These are phyloP conservation scores for Suhomyces yuchorum DNA, from an alignment of 1,139 yeast genomes.

Conservation along the genomic window DNA sequence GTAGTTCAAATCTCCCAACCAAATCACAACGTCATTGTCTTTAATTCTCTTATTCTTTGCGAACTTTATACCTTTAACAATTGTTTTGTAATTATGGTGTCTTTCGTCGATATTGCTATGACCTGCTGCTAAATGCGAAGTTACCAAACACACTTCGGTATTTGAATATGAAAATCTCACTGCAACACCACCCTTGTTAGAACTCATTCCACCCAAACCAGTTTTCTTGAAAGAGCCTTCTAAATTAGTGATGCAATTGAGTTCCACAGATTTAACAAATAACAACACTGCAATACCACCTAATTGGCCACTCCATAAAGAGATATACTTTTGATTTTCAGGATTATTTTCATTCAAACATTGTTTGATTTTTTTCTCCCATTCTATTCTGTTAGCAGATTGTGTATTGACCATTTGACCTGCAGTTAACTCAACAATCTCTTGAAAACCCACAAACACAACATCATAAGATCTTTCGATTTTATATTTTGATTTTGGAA, in stretches of 20 bases:
- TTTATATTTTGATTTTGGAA: conserved; percentile 37
- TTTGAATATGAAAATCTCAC: conserved; percentile 77
- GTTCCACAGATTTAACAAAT: conserved; percentile 28
- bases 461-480: conserved; percentile 55
- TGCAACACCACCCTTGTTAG: conserved; percentile 94
- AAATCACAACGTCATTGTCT: conserved; percentile 85
- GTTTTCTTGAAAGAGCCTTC: conserved; percentile 86
- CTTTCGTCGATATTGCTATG: conserved; percentile 75
- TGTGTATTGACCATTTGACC: conserved; percentile 87
- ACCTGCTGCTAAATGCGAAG: conserved; percentile 93
- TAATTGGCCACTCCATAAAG: conserved; percentile 83
- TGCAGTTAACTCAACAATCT: conserved; percentile 87
- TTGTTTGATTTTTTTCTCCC: conserved; percentile 73
- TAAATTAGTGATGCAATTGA: conserved; percentile 59
- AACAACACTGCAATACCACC: conserved; percentile 84
- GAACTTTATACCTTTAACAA: conserved; percentile 58
- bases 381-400: conserved; percentile 64
- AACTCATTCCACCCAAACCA: conserved; percentile 73
- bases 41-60: conserved; percentile 50
- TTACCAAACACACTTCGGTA: conserved; percentile 26
- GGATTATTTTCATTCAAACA: conserved; percentile 50
- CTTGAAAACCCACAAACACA: conserved; percentile 85
- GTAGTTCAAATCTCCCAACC: conserved; percentile 94
- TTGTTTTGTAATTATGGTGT: conserved; percentile 68
- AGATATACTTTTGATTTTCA: conserved; percentile 54